Conservation (phyloP, 768 basidiomycete species). For the Coprinopsis strossmayeri region DNA sequence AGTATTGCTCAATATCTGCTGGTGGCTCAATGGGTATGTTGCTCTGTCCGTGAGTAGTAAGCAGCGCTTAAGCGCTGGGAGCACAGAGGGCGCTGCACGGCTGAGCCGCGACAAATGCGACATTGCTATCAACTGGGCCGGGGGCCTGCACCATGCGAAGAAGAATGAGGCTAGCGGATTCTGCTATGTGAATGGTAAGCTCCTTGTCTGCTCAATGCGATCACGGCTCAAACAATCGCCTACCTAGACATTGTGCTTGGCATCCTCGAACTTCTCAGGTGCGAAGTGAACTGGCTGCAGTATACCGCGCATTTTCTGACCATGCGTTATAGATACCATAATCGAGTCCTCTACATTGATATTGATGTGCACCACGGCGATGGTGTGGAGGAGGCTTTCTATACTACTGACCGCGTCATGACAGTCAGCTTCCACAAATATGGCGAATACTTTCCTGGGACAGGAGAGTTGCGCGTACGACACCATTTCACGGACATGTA, state of each 20-base stretch:
- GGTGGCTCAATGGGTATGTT: slow-evolving; percentile 95
- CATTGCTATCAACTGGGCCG: slow-evolving; percentile 99
- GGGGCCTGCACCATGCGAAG: slow-evolving; percentile 97
- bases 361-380: slow-evolving; percentile 99
- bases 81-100: slow-evolving; percentile 90
- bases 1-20: slow-evolving; percentile 99
- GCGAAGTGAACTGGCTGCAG: neutral
- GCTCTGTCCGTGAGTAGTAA: neutral
- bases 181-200: slow-evolving; percentile 93
- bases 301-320: neutral
- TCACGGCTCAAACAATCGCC: slow-evolving; percentile 1
- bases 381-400: slow-evolving; percentile 99
- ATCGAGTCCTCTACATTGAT: slow-evolving; percentile 94
- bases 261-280: slow-evolving; percentile 90
- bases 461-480: slow-evolving; percentile 87
- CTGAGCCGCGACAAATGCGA: slow-evolving; percentile 96
- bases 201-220: neutral
- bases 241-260: slow-evolving; percentile 94
- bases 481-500: neutral
- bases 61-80: slow-evolving; percentile 4
- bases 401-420: slow-evolving; percentile 98
- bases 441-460: slow-evolving; percentile 98
- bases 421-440: slow-evolving; percentile 98
- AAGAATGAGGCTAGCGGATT: slow-evolving; percentile 99
- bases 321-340: slow-evolving; percentile 77